Percentiles rank a stretch among this genome's conserved stretches.
phyloP scores from a whole-genome alignment of 2,329 filamentous ascomycete species.

The Aureobasidium sp. region DNA sequence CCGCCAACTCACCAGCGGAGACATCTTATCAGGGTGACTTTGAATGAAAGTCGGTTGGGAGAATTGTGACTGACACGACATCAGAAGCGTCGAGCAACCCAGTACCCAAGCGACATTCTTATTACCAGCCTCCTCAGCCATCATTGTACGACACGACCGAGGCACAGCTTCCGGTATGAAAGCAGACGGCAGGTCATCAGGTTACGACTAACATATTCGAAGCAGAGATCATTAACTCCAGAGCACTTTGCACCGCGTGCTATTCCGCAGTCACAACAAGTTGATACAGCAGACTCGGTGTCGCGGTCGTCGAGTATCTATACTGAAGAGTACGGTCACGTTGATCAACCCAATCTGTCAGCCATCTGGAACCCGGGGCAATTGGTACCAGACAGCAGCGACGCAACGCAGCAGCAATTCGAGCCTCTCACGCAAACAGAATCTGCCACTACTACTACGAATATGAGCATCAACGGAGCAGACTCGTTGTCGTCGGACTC shows the following conservation, averaged over 20 bases:
- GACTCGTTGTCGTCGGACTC: conserved; percentile 24
- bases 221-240: neutral
- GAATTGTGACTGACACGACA: neutral
- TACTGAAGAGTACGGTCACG: neutral
- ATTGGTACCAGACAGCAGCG: neutral
- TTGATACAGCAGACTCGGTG: neutral
- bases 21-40: neutral
- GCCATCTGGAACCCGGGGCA: conserved; percentile 5
- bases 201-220: neutral
- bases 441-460: neutral
- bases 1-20: neutral
- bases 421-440: neutral
- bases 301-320: neutral
- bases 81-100: conserved; percentile 1
- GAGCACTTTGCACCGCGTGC: neutral
- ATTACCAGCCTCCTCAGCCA: conserved; percentile 7
- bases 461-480: conserved; percentile 8
- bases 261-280: neutral
- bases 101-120: conserved; percentile 5
- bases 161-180: conserved; percentile 3
- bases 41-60: neutral
- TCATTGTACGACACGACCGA: conserved; percentile 5
- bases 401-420: neutral
- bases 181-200: neutral
- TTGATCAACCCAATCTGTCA: neutral